These are phyloP conservation scores for Thalassiosira mediterranea DNA, from an alignment of 352 stramenopile genomes.

Conservation along the genomic window DNA sequence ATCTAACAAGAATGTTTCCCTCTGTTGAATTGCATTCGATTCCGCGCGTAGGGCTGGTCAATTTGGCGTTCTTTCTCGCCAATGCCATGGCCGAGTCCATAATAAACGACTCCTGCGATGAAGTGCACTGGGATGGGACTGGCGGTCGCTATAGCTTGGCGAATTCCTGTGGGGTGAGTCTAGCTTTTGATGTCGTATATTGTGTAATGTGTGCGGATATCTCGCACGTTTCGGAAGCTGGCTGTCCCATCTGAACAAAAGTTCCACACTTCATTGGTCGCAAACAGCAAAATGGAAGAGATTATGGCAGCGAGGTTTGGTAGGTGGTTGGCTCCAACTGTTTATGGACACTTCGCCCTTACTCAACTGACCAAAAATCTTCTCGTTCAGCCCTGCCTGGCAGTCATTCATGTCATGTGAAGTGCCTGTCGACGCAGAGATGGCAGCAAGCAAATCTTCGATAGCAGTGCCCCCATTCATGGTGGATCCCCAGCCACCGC, in stretches of 20 bases:
- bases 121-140: conserved; percentile 38
- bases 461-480: conserved; percentile 26
- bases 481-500: conserved; percentile 7
- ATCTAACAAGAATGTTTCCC: too few relatives aligned
- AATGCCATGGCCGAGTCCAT: conserved; percentile 57
- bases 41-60: conserved; percentile 40
- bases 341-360: background rate
- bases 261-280: too few relatives aligned
- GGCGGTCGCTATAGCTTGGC: conserved; percentile 39
- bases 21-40: too few relatives aligned
- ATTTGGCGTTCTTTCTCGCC: conserved; percentile 48
- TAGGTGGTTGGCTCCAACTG: background rate
- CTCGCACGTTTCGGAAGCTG: too few relatives aligned
- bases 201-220: conserved; percentile 48
- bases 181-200: conserved; percentile 49
- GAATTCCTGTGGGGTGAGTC: conserved; percentile 54
- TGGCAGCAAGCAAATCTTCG: conserved; percentile 23
- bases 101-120: conserved; percentile 47
- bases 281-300: conserved; percentile 45
- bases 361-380: too few relatives aligned
- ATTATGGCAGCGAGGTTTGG: conserved; percentile 37
- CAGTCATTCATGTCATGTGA: conserved; percentile 53
- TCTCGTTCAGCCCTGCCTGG: conserved; percentile 12
- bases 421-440: conserved; percentile 32
- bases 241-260: too few relatives aligned